Conservation (phyloP, 1,284 basidiomycete genomes). For the Apiotrichum montevideense region DNA sequence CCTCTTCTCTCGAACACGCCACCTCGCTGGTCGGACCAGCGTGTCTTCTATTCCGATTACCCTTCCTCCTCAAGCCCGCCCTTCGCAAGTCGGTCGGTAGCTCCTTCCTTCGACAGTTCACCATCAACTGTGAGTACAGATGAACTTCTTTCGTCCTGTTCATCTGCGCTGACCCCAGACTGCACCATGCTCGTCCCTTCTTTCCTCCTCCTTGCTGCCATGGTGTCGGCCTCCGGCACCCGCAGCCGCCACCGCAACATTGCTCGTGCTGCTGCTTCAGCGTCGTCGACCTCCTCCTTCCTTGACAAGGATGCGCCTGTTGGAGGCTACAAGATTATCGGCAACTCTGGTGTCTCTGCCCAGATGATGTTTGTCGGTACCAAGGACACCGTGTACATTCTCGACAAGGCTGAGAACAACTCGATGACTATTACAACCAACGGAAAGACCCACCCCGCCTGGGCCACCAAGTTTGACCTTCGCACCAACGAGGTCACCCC, state of each 20-base stretch:
- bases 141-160: no score
- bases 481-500: constrained; percentile 46
- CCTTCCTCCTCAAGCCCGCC: no score
- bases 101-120: no score
- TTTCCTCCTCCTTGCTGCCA: constrained; percentile 3
- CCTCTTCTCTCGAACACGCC: no score
- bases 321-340: constrained; percentile 39
- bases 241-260: constrained; percentile 17
- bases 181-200: neutral
- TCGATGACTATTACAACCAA: constrained; percentile 52
- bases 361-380: constrained; percentile 48
- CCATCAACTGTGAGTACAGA: no score
- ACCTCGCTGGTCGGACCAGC: no score
- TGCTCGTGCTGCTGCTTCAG: neutral
- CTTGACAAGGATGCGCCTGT: constrained; percentile 15
- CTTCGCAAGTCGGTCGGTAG: no score
- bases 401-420: constrained; percentile 58
- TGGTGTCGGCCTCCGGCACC: neutral
- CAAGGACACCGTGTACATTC: constrained; percentile 48
- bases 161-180: no score
- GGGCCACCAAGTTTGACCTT: constrained; percentile 49
- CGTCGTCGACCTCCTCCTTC: neutral
- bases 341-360: constrained; percentile 45
- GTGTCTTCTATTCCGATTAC: no score
- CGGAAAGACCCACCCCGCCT: constrained; percentile 41